phyloP scores from a whole-genome alignment of 1,284 basidiomycete genomes.

The Leccinum griseonigrum region DNA sequence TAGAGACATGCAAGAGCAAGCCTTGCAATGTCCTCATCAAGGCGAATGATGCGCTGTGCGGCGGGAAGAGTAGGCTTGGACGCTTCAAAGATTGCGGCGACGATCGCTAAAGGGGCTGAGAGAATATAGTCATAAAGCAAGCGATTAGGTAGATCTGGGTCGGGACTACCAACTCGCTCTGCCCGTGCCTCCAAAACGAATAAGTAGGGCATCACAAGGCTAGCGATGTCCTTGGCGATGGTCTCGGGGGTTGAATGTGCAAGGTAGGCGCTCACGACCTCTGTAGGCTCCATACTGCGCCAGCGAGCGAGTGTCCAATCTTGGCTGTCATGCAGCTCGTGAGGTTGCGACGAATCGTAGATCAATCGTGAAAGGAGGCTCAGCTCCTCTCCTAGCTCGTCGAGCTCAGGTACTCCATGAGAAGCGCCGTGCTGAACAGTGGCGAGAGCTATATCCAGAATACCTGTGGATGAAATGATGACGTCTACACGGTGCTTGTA shows the following conservation, averaged over 20 bases:
- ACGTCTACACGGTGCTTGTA: constrained; percentile 64
- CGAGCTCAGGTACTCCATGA: constrained; percentile 74
- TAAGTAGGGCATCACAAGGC: constrained; percentile 86
- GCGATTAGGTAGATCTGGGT: constrained; percentile 58
- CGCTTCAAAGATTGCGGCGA: constrained; percentile 78
- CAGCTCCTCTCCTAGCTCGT: constrained; percentile 87
- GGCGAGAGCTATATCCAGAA: constrained; percentile 76
- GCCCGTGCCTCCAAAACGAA: constrained; percentile 85
- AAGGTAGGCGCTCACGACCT: constrained; percentile 75
- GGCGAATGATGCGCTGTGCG: constrained; percentile 70
- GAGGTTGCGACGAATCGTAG: constrained; percentile 67
- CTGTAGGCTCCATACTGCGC: constrained; percentile 61
- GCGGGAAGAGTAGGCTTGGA: constrained; percentile 83
- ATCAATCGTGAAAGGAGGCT: constrained; percentile 81
- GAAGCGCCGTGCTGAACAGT: constrained; percentile 85
- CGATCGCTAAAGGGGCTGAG: constrained; percentile 60
- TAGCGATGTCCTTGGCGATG: constrained; percentile 68
- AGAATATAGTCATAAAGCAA: constrained; percentile 79
- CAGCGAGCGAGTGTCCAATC: constrained; percentile 78
- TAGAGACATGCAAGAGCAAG: constrained; percentile 89
- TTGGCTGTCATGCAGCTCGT: constrained; percentile 38
- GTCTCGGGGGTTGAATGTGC: constrained; percentile 62
- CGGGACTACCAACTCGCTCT: constrained; percentile 73
- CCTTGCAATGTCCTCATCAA: constrained; percentile 81
- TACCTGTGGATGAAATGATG: constrained; percentile 66